Percentiles rank a stretch among this genome's conserved stretches.
phyloP scores from a whole-genome alignment of 176 grass and related monocot genomes.

The Oryza australiensis region DNA sequence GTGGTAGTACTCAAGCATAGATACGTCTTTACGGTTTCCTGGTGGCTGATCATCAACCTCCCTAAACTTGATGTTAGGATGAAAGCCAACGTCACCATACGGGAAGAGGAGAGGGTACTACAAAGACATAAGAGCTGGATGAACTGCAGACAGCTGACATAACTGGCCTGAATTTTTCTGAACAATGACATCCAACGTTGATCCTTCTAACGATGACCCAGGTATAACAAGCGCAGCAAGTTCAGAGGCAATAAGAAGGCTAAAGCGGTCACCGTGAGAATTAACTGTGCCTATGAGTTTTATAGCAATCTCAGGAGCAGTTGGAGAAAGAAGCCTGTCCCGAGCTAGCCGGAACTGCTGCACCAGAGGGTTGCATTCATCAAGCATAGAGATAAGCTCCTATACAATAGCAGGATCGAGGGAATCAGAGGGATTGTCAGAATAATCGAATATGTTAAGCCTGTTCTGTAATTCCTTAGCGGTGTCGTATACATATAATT shows the following conservation, averaged over 20 bases:
- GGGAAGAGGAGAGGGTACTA: background rate
- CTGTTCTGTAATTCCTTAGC: too few species aligned
- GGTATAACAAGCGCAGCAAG: background rate
- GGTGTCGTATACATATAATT: too few species aligned
- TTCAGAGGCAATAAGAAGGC: accelerated
- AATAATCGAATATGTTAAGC: too few species aligned
- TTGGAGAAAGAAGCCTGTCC: background rate
- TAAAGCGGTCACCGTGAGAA: accelerated
- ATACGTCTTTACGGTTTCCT: too few species aligned
- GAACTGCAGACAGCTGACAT: background rate
- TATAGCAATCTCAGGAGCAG: background rate
- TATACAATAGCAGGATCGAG: too few species aligned
- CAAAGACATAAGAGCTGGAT: background rate
- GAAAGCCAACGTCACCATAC: background rate
- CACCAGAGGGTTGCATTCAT: background rate
- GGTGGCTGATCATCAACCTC: background rate
- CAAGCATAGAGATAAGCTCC: background rate
- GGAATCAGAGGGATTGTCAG: too few species aligned
- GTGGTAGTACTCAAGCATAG: too few species aligned
- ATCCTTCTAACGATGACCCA: background rate
- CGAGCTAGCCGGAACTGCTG: background rate
- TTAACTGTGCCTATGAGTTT: background rate
- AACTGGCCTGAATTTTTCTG: too few species aligned
- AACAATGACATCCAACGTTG: background rate
- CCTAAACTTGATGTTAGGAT: background rate